Conservation (phyloP, 2,329 filamentous ascomycete species). For the Fusarium devonianum region DNA sequence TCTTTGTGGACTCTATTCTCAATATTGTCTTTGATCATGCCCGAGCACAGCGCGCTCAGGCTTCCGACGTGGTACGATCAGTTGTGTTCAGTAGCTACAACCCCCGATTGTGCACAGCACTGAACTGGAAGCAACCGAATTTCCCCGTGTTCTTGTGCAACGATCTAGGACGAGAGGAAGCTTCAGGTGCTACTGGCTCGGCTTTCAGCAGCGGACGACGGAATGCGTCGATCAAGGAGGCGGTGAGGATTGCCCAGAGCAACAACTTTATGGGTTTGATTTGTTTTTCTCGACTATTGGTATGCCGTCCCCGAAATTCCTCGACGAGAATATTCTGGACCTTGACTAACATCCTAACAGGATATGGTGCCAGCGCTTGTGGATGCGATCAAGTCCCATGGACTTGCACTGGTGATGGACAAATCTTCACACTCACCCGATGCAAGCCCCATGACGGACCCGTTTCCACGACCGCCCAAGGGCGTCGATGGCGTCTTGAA, state of each 20-base stretch:
- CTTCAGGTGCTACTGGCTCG: slow-evolving; percentile 47
- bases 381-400: slow-evolving; percentile 92
- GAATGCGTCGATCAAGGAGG: slow-evolving; percentile 90
- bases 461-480: slow-evolving; percentile 71
- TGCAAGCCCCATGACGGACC: slow-evolving; percentile 52
- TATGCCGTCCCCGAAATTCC: slow-evolving; percentile 54
- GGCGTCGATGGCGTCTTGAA: slow-evolving; percentile 89
- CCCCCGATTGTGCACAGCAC: slow-evolving; percentile 83
- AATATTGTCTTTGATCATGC: slow-evolving; percentile 92
- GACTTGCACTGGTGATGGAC: slow-evolving; percentile 90
- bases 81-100: slow-evolving; percentile 97
- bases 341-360: slow-evolving; percentile 52
- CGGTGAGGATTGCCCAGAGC: slow-evolving; percentile 87
- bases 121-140: slow-evolving; percentile 99
- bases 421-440: slow-evolving; percentile 68
- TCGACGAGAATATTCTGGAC: background rate
- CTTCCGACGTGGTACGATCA: slow-evolving; percentile 77
- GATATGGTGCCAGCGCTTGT: slow-evolving; percentile 92
- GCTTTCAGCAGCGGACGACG: slow-evolving; percentile 69
- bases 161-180: slow-evolving; percentile 75
- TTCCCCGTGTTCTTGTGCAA: slow-evolving; percentile 97
- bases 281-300: slow-evolving; percentile 85
- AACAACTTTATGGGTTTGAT: slow-evolving; percentile 99
- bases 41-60: slow-evolving; percentile 67
- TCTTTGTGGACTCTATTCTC: slow-evolving; percentile 83